phyloP scores from a whole-genome alignment of 2,329 filamentous ascomycete species.

The Trichocomaceae sp. region DNA sequence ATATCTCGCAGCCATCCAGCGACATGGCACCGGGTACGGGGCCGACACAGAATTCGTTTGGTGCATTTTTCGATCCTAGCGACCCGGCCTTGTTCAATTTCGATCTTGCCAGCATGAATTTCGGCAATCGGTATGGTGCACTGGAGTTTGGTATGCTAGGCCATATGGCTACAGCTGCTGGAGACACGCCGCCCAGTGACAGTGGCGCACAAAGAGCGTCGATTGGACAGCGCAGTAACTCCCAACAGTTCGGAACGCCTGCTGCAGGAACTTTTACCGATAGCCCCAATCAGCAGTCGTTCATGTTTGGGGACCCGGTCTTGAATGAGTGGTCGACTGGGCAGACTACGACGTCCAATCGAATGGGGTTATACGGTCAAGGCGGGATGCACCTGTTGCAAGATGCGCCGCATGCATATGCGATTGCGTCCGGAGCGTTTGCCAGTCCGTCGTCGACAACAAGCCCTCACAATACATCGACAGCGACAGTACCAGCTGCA shows the following conservation, averaged over 20 bases:
- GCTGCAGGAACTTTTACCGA: conserved; percentile 35
- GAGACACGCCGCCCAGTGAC: conserved; percentile 70
- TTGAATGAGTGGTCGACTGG: conserved; percentile 41
- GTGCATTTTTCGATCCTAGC: conserved; percentile 74
- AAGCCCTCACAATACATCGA: conserved; percentile 38
- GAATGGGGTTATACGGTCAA: conserved; percentile 32
- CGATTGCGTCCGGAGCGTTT: conserved; percentile 52
- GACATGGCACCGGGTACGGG: conserved; percentile 43
- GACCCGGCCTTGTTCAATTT: conserved; percentile 94
- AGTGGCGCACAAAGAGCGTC: conserved; percentile 41
- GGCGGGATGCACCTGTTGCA: conserved; percentile 35
- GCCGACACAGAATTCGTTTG: conserved; percentile 41
- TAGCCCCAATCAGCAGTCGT: conserved; percentile 40
- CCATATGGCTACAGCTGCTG: conserved; percentile 87
- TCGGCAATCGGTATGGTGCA: conserved; percentile 92
- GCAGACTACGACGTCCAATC: conserved; percentile 18
- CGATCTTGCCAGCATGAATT: conserved; percentile 87
- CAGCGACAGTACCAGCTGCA: conserved; percentile 34
- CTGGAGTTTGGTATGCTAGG: conserved; percentile 94
- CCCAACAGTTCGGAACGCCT: conserved; percentile 34
- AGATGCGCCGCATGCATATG: conserved; percentile 52
- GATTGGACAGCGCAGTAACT: conserved; percentile 36
- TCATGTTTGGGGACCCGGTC: conserved; percentile 41
- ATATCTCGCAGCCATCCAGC: conserved; percentile 45
- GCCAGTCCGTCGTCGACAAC: conserved; percentile 54